phyloP scores from a whole-genome alignment of 2,329 filamentous ascomycete genomes.

The Arthroderma sp. region DNA sequence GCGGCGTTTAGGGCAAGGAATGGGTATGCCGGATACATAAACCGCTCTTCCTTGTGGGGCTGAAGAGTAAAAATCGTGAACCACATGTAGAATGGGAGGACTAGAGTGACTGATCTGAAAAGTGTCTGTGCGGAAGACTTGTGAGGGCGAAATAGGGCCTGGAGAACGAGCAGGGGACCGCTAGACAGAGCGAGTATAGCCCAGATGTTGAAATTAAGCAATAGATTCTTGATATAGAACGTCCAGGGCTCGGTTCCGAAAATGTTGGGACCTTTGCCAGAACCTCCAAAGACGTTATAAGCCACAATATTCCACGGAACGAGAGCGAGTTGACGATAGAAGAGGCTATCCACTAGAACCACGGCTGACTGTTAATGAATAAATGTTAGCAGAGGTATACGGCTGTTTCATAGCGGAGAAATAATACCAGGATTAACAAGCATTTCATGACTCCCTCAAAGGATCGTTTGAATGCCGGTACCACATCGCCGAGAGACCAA shows the following conservation, averaged over 20 bases:
- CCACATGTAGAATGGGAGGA: constrained; percentile 89
- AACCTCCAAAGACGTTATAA: constrained; percentile 83
- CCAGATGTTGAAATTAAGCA: constrained; percentile 94
- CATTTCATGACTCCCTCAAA: constrained; percentile 56
- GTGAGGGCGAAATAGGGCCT: constrained; percentile 53
- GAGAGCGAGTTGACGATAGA: constrained; percentile 65
- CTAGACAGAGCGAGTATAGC: constrained; percentile 66
- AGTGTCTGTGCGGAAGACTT: constrained; percentile 55
- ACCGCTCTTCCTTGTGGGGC: constrained; percentile 94
- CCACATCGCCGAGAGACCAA: constrained; percentile 43
- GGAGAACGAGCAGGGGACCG: constrained; percentile 61
- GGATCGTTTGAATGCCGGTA: constrained; percentile 49
- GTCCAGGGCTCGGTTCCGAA: constrained; percentile 96
- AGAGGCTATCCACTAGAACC: constrained; percentile 62
- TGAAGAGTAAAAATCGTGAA: constrained; percentile 80
- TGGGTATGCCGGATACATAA: constrained; percentile 96
- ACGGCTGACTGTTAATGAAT: constrained; percentile 52
- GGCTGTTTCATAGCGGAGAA: background rate
- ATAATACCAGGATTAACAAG: constrained; percentile 53
- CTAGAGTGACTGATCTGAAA: constrained; percentile 63
- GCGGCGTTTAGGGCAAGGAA: constrained; percentile 82
- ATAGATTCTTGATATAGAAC: constrained; percentile 84
- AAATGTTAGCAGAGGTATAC: background rate
- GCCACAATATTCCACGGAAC: constrained; percentile 87
- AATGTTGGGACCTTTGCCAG: constrained; percentile 69